Evolutionary conservation across 257 asterid genomes (phyloP).

Genomic region (Thymus mandschuricus): DNA sequence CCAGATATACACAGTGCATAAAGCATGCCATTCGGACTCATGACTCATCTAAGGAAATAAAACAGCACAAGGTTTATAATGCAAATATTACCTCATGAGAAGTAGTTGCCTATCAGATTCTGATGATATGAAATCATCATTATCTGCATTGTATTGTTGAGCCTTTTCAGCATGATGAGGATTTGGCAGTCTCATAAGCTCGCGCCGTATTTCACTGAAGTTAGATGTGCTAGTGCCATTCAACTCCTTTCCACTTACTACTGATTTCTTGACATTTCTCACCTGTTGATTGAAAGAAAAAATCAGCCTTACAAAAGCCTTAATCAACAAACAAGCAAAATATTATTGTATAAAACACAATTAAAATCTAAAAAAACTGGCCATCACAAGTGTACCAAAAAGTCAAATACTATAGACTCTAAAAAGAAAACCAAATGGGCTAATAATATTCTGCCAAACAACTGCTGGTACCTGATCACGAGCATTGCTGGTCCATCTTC

Average conservation of each 20-base stretch:
- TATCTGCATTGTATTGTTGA: conserved; percentile 53
- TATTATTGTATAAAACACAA: conserved; percentile 1
- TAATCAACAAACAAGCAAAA: conserved; percentile 26
- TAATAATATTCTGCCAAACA: conserved; percentile 5
- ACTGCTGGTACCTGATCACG: conserved; percentile 67
- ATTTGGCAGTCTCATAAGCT: conserved; percentile 85
- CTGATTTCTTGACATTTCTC: conserved; percentile 71
- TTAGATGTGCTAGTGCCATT: conserved; percentile 72
- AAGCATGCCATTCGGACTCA: conserved; percentile 17
- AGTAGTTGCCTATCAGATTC: conserved; percentile 93
- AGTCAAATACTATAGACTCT: not conserved
- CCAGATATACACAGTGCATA: conserved; percentile 1
- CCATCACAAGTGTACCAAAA: conserved; percentile 2
- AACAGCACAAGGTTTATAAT: conserved; percentile 13
- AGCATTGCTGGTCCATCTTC: conserved; percentile 94
- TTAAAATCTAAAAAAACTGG: conserved; percentile 13
- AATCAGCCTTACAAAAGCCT: conserved; percentile 4
- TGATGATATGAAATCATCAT: conserved; percentile 82
- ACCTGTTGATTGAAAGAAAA: conserved; percentile 52
- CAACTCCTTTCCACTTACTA: conserved; percentile 55
- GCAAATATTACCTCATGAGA: conserved; percentile 67
- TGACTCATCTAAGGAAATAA: not conserved
- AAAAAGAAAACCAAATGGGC: not conserved
- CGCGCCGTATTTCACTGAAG: conserved; percentile 78
- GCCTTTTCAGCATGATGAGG: conserved; percentile 60